Conservation (phyloP, 345 rosid genomes). For the Alliaria petiolata region DNA sequence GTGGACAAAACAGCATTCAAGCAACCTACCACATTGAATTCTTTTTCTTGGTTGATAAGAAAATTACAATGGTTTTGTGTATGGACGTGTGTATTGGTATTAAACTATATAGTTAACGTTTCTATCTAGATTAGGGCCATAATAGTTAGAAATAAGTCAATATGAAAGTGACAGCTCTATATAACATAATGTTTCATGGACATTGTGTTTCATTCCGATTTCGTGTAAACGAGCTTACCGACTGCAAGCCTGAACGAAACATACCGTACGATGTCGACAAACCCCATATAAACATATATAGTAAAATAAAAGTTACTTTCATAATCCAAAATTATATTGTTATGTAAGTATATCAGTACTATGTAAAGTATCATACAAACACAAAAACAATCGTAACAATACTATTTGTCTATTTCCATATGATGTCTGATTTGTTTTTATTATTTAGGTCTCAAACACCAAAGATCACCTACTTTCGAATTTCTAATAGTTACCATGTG, state of each 20-base stretch:
- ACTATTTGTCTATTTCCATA: neutral
- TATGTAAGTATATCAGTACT: neutral
- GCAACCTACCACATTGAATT: slow-evolving; percentile 27
- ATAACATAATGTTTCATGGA: neutral
- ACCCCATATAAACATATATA: neutral
- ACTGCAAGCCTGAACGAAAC: neutral
- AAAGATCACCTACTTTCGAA: neutral
- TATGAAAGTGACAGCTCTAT: slow-evolving; percentile 18
- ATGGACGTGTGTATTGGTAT: neutral
- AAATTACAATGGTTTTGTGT: neutral
- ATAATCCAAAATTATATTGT: neutral
- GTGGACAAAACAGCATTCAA: slow-evolving; percentile 12
- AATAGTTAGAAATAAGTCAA: slow-evolving; percentile 6
- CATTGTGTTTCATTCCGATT: neutral
- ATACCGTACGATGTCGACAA: slow-evolving; percentile 20
- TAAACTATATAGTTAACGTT: neutral
- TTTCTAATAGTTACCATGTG: neutral
- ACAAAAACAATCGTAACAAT: neutral
- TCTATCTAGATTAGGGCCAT: neutral
- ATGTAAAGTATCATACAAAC: neutral
- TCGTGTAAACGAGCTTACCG: slow-evolving; percentile 5
- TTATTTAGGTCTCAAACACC: neutral
- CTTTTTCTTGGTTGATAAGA: slow-evolving; percentile 32
- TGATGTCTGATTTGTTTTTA: neutral
- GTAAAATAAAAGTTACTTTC: neutral